phyloP scores from a whole-genome alignment of 2,329 filamentous ascomycete species.

The Emmonsiellopsis sp. region DNA sequence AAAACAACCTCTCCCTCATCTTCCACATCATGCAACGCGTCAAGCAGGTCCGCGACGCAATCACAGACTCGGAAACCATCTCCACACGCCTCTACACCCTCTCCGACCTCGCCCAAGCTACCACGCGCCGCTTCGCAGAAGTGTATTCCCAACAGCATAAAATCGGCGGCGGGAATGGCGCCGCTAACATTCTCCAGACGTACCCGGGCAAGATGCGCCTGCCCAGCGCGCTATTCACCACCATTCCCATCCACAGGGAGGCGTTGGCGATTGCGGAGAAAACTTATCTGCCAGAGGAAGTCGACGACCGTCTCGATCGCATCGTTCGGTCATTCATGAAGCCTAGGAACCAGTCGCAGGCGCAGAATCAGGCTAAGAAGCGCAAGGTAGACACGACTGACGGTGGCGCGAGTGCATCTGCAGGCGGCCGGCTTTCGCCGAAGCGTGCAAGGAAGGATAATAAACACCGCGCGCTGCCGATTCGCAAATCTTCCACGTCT shows the following conservation, averaged over 20 bases:
- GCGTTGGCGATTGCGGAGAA: slow-evolving; percentile 82
- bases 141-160: slow-evolving; percentile 62
- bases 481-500: slow-evolving; percentile 27
- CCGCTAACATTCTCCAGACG: slow-evolving; percentile 58
- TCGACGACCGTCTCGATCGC: slow-evolving; percentile 68
- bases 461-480: slow-evolving; percentile 14
- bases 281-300: slow-evolving; percentile 68
- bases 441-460: slow-evolving; percentile 27
- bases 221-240: slow-evolving; percentile 67
- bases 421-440: slow-evolving; percentile 12
- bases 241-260: slow-evolving; percentile 64
- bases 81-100: slow-evolving; percentile 63
- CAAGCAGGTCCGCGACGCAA: slow-evolving; percentile 78
- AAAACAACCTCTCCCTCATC: slow-evolving; percentile 79
- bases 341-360: slow-evolving; percentile 36
- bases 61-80: slow-evolving; percentile 46
- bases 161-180: slow-evolving; percentile 28
- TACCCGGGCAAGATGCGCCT: slow-evolving; percentile 74
- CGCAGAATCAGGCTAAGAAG: slow-evolving; percentile 25
- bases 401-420: slow-evolving; percentile 14
- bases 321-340: slow-evolving; percentile 63
- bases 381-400: slow-evolving; percentile 28
- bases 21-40: slow-evolving; percentile 87
- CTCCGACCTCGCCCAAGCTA: slow-evolving; percentile 74
- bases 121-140: slow-evolving; percentile 80